Evolutionary conservation across 2,329 filamentous ascomycete genomes (phyloP), one percentile per base, ranked within the genome.

Genomic region (Aureobasidium sp.): DNA sequence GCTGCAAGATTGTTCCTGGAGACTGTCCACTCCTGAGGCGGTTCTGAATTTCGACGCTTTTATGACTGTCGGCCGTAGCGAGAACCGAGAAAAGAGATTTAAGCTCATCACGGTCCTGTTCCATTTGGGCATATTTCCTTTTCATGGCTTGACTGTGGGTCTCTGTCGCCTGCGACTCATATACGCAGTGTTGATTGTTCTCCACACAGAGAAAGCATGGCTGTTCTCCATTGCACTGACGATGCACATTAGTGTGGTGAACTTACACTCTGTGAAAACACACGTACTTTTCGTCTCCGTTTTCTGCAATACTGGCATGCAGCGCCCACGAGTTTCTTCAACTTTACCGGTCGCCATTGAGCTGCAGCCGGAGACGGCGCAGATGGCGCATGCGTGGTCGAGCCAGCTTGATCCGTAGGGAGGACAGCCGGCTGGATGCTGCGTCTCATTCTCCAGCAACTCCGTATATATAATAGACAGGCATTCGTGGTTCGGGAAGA

Each of bases 91-190:
- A 50, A 2, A 58, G 39, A 19, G 50, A 27, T 22, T 25, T 41
- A 12, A 59, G 22, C 11, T 34, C 37, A 12, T 54, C 34, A n/a
- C 53, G 54, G 6, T 50, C 54, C 16, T 56, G 34, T 29, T 51
- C 24, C 24, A 58, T 30, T 24, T 59, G 49, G 14, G 54, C 56
- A 17, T 48, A 50, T 22, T 58, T 58, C 4, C 57, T 47, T 51
- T 59, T 59, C 21, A 42, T 17, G 17, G 56, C 56, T 32, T 56
- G 51, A 17, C 29, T 34, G 7, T 29, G 37, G 19, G 56, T 56
- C 40, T 59, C 54, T 21, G 52, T 49, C 14, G 48, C 48, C 8
- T 32, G 29, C 3, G 37, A 19, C 5, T 56, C 56, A 22, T 55
- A 59, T 4, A 54, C 39, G 21, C 57, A 59, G 7, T 24, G 16